Conservation (phyloP, 202 grass and related monocot species). For the Setaria viridis region DNA sequence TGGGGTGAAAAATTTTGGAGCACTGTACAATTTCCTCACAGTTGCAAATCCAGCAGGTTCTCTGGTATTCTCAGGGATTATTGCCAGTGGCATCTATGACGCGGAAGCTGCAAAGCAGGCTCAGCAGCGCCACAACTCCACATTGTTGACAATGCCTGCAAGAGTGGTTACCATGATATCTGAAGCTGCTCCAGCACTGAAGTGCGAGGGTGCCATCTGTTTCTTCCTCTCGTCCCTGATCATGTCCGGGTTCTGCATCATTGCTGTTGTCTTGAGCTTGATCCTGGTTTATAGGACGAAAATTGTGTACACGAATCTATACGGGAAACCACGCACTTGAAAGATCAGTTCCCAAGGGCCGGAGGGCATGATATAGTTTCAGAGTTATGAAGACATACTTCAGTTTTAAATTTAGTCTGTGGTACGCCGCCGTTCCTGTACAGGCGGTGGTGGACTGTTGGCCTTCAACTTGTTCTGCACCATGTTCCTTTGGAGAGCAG, state of each 20-base stretch:
- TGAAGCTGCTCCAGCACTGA: constrained; percentile 43
- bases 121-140: constrained; percentile 37
- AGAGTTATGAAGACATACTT: constrained; percentile 1
- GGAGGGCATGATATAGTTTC: neutral
- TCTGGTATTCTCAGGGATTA: constrained; percentile 84
- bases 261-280: constrained; percentile 70
- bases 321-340: constrained; percentile 62
- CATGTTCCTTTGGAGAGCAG: constrained; percentile 4
- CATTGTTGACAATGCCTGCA: constrained; percentile 30
- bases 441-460: neutral
- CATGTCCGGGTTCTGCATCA: constrained; percentile 82
- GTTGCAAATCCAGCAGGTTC: constrained; percentile 86
- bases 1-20: constrained; percentile 78
- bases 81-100: constrained; percentile 89
- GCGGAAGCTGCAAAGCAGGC: constrained; percentile 83
- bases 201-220: constrained; percentile 79
- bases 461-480: neutral
- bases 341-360: neutral
- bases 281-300: constrained; percentile 76
- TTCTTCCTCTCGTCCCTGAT: constrained; percentile 89
- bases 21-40: constrained; percentile 82
- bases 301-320: constrained; percentile 72
- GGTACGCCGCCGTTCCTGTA: neutral
- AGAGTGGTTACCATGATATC: constrained; percentile 36
- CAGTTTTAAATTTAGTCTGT: neutral